Percentiles rank a stretch among this genome's conserved stretches.
phyloP scores from a whole-genome alignment of 345 rosid genomes.

The Lenwebbia sp. region DNA sequence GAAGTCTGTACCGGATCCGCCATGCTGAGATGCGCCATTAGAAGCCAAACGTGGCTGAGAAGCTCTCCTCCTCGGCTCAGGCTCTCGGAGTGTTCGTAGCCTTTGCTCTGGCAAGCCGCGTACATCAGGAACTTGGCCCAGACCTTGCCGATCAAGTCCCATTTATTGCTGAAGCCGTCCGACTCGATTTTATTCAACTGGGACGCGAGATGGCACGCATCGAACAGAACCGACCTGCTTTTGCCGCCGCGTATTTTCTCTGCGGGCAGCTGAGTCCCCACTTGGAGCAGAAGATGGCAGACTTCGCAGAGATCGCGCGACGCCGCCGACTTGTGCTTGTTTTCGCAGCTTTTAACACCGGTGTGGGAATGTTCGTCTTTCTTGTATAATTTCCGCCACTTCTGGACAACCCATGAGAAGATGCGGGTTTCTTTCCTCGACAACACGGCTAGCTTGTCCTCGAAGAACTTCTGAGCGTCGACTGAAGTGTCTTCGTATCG shows the following conservation, averaged over 20 bases:
- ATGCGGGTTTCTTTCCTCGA: neutral
- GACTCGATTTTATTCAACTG: neutral
- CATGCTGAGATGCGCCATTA: constrained; percentile 48
- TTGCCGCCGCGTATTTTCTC: constrained; percentile 5
- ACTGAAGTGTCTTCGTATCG: neutral
- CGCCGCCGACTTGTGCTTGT: neutral
- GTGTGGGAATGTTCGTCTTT: neutral
- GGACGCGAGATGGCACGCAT: constrained; percentile 10
- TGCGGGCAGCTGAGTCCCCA: neutral
- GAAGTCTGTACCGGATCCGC: constrained; percentile 32
- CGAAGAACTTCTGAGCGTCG: neutral
- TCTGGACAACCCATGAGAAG: neutral
- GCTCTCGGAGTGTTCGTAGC: constrained; percentile 25
- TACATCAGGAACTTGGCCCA: constrained; percentile 11
- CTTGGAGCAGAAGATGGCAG: neutral
- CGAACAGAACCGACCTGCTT: constrained; percentile 21
- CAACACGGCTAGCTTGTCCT: neutral
- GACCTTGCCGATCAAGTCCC: constrained; percentile 2
- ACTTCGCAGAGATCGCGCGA: neutral
- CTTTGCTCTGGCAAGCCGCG: constrained; percentile 11
- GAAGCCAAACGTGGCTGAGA: constrained; percentile 37
- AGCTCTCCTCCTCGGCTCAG: constrained; percentile 48
- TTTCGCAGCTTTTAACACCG: neutral
- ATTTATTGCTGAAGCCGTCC: neutral
- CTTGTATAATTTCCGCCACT: neutral